These are phyloP conservation scores for Anacardium occidentale DNA, from an alignment of 345 rosid species.

Conservation along the genomic window DNA sequence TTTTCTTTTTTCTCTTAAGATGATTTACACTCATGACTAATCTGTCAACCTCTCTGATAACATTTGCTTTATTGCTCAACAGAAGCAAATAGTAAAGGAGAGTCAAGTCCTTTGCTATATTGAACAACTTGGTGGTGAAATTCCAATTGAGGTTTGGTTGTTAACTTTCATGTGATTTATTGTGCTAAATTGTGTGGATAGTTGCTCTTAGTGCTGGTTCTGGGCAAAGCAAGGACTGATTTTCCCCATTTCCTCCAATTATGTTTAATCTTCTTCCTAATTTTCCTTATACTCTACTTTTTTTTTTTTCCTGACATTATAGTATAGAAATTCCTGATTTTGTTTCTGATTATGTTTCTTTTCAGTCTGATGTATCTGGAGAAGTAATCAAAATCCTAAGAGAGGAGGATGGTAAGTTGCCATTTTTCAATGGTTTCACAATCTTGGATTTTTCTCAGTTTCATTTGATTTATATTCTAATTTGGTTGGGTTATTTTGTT, in stretches of 20 bases:
- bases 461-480: background rate
- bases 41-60: slow-evolving; percentile 21
- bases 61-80: slow-evolving; percentile 26
- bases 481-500: slow-evolving; percentile 10
- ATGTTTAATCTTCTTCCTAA: background rate
- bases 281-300: background rate
- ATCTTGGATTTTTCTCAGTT: background rate
- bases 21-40: background rate
- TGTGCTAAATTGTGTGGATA: background rate
- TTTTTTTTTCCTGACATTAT: background rate
- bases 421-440: background rate
- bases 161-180: background rate
- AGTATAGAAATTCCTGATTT: background rate
- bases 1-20: background rate
- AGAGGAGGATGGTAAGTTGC: slow-evolving; percentile 75
- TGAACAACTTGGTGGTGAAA: slow-evolving; percentile 80
- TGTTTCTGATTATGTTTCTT: background rate
- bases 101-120: slow-evolving; percentile 86
- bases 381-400: slow-evolving; percentile 72
- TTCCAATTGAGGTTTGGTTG: slow-evolving; percentile 66
- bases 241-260: background rate
- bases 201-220: background rate
- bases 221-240: background rate
- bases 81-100: slow-evolving; percentile 88
- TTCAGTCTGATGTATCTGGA: slow-evolving; percentile 77